phyloP scores from a whole-genome alignment of 306 rosid genomes.

The Vicia faba region DNA sequence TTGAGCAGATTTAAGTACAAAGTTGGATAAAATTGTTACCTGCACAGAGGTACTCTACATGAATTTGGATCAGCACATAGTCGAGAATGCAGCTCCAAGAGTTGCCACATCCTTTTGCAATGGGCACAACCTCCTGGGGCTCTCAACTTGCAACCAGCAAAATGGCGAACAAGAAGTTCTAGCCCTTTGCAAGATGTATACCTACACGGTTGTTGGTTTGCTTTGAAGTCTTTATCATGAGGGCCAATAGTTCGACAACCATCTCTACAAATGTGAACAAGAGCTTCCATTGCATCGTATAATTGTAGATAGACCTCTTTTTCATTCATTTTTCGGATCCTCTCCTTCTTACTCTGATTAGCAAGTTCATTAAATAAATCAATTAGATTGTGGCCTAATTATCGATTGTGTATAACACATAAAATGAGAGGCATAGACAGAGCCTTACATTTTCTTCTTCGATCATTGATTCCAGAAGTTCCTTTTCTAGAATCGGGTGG shows the following conservation, averaged over 20 bases:
- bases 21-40: conserved; percentile 45
- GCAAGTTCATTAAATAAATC: conserved; percentile 17
- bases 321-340: conserved; percentile 60
- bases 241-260: conserved; percentile 95
- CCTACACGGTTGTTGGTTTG: conserved; percentile 71
- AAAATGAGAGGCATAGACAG: not conserved
- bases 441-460: conserved; percentile 67
- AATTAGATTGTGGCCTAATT: conserved; percentile 16
- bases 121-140: conserved; percentile 86
- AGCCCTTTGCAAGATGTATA: conserved; percentile 81
- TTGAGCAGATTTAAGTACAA: not conserved
- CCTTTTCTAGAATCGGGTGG: conserved; percentile 74
- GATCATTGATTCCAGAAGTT: conserved; percentile 49
- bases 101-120: conserved; percentile 97
- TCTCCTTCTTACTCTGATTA: conserved; percentile 64
- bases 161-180: conserved; percentile 89
- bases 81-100: conserved; percentile 85
- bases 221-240: conserved; percentile 69
- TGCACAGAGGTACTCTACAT: conserved; percentile 87
- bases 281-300: conserved; percentile 96
- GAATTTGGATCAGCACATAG: conserved; percentile 63
- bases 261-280: conserved; percentile 89
- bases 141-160: conserved; percentile 82
- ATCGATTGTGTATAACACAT: not conserved
- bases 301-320: conserved; percentile 65